Base-by-base conservation (phyloP, 2,329 filamentous ascomycete species). In the Tolypocladium cylindrosporum region DNA sequence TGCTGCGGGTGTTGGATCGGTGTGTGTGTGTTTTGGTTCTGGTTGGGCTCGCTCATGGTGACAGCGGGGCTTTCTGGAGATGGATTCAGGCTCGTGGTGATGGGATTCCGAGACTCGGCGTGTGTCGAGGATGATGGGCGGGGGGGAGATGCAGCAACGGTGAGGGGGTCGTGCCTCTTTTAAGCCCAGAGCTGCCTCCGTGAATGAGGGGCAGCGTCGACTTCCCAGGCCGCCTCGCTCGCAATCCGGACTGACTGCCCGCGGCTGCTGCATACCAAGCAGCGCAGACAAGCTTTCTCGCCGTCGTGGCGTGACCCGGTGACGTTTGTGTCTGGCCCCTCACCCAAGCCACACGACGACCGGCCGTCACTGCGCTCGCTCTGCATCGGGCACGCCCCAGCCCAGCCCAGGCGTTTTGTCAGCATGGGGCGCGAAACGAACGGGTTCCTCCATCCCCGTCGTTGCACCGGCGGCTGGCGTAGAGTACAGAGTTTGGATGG, bases 21-120 rank as follows among this genome's bases (percentile, higher is more conserved):
- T n/a, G 58, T 60, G 55, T 39, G 60, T 58, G 62, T 58, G 61
- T 60, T 37, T 54, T 57, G 55, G 59, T 58, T 57, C 57, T 67
- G 67, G 37, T 59, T 67, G 56, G 65, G 60, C 57, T 71, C 66
- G 57, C 66, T 63, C 69, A 71, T 71, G 61, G 37, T 68, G 61
- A 45, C 50, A 52, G 52, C 37, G 53, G 21, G 19, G 37, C 31
- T 60, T 39, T 13, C 36, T 57, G 58, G 50, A 43, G 27, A 42
- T 27, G 43, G 40, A 27, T 21, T 37, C 31, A 2, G 13, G 19
- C 19, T n/a, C 10, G 9, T 21, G 48, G 11, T 11, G 19, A 37
- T 52, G 48, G 21, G 48, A 19, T 36, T 48, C 16, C 14, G 16
- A 9, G 27, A n/a, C 11, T 10, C 14, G 34, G n/a, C 7, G 24